Base-by-base conservation (phyloP, 2,329 filamentous ascomycete genomes). In the Cordyceps militaris region DNA sequence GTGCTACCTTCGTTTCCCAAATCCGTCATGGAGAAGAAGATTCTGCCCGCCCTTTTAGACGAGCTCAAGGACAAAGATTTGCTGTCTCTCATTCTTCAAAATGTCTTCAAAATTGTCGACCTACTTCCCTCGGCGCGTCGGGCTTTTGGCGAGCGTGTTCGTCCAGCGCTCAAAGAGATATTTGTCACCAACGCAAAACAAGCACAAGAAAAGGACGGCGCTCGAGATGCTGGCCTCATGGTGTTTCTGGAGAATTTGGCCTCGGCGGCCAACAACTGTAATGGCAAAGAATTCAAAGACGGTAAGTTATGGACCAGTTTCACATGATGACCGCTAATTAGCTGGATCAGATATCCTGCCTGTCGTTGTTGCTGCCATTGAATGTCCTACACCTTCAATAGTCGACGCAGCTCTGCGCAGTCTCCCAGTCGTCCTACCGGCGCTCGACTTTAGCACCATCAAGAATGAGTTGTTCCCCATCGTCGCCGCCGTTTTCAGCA, bases 381-480 rank as follows among this genome's bases (percentile, higher is more conserved):
- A 96, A 65, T 96, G 91, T 10, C 82, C 90, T 0, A 97, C 92
- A 0, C 94, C 96, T 64, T 87, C 88, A 1, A 79, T 99, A 16
- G 88, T 97, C 0, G 94, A 97, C 72, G 88, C 89, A 4, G 87
- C 91, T 3, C 77, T 99, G 14, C 83, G 87, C 51, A 89, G 87
- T 28, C 74, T 99, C 5, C 87, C 91, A 2, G 79, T 84, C 1
- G 83, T 97, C n/a, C 75, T 97, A 5, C 90, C 91, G 0, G 84
- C 94, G 3, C 83, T 99, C 8, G 94, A 99, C 72, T 97, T 97
- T 64, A 95, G 88, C 63, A 97, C 93, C 0, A 92, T 97, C 66
- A 99, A 97, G 72, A 94, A 96, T 65, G 93, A 97, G 62, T 80
- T 99, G 1, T 99, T 99, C 70, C 94, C 94, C 0, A 86, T 96